These are phyloP conservation scores for Pelargonium cotyledonis DNA, from an alignment of 441 rosid genomes.

Conservation along the genomic window DNA sequence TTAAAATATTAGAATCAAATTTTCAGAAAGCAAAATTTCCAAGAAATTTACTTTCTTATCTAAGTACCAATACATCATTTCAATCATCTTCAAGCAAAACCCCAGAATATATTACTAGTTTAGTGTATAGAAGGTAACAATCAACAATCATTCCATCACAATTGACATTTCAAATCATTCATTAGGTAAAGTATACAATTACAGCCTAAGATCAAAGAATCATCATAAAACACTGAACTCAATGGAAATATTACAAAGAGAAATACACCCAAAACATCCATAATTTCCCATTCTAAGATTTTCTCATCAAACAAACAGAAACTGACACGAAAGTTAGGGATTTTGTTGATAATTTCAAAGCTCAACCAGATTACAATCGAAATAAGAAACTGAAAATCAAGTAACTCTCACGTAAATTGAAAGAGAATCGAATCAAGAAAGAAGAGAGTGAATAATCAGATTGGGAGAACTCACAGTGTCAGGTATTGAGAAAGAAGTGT, in stretches of 20 bases:
- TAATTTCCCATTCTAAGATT: neutral
- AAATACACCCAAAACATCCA: neutral
- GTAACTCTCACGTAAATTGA: too few relatives aligned
- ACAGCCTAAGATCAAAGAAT: neutral
- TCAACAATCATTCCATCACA: neutral
- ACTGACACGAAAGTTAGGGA: neutral
- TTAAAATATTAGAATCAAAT: neutral
- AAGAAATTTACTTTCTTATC: neutral
- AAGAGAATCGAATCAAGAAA: neutral
- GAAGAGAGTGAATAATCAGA: too few relatives aligned
- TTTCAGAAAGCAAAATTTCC: neutral
- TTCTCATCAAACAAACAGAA: neutral
- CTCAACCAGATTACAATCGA: neutral
- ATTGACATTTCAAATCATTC: neutral
- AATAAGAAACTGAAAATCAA: neutral
- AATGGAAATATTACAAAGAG: neutral
- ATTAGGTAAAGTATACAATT: too few relatives aligned
- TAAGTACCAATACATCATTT: neutral
- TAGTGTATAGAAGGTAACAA: too few relatives aligned
- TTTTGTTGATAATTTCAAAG: neutral
- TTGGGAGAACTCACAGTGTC: neutral
- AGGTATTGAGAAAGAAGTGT: neutral
- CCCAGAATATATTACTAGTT: neutral
- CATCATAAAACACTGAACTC: neutral
- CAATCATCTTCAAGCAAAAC: neutral